phyloP scores from a whole-genome alignment of 495 filamentous ascomycete genomes.

The Annulohypoxylon moriforme region DNA sequence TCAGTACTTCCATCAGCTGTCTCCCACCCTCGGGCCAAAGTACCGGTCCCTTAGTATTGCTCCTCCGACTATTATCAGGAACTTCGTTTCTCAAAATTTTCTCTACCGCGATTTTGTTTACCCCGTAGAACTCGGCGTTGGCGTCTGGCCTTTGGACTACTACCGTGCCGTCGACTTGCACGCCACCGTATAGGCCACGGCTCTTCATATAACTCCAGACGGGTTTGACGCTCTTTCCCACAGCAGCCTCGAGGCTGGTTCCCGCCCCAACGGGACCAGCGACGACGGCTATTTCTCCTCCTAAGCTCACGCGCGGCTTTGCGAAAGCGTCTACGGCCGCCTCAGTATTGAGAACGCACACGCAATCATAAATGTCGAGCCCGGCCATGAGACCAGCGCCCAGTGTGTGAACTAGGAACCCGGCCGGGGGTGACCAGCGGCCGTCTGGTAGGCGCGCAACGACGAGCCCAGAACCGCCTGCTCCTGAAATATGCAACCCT shows the following conservation, averaged over 20 bases:
- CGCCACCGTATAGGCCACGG: slow-evolving; percentile 78
- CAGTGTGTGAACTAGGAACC: slow-evolving; percentile 80
- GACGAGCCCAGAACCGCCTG: slow-evolving; percentile 78
- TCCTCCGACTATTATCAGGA: background rate
- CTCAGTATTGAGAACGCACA: slow-evolving; percentile 80
- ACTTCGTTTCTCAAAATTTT: slow-evolving; percentile 76
- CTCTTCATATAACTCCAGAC: slow-evolving; percentile 84
- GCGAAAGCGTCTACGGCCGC: slow-evolving; percentile 80
- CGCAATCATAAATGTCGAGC: slow-evolving; percentile 86
- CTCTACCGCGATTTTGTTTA: slow-evolving; percentile 62
- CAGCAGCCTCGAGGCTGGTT: slow-evolving; percentile 57
- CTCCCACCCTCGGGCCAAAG: slow-evolving; percentile 51
- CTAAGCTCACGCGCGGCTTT: slow-evolving; percentile 74
- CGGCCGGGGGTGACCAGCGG: slow-evolving; percentile 80
- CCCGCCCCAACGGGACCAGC: slow-evolving; percentile 81
- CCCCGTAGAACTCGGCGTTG: slow-evolving; percentile 79
- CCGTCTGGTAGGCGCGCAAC: slow-evolving; percentile 76
- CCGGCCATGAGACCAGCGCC: slow-evolving; percentile 82
- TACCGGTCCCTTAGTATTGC: slow-evolving; percentile 10
- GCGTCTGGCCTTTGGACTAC: slow-evolving; percentile 80
- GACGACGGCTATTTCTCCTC: slow-evolving; percentile 76
- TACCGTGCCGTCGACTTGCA: slow-evolving; percentile 80
- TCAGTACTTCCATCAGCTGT: slow-evolving; percentile 73
- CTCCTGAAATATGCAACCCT: slow-evolving; percentile 82
- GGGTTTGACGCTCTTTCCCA: slow-evolving; percentile 53